These are phyloP conservation scores for Podospora appendiculata DNA, from an alignment of 495 filamentous ascomycete species.

Conservation along the genomic window DNA sequence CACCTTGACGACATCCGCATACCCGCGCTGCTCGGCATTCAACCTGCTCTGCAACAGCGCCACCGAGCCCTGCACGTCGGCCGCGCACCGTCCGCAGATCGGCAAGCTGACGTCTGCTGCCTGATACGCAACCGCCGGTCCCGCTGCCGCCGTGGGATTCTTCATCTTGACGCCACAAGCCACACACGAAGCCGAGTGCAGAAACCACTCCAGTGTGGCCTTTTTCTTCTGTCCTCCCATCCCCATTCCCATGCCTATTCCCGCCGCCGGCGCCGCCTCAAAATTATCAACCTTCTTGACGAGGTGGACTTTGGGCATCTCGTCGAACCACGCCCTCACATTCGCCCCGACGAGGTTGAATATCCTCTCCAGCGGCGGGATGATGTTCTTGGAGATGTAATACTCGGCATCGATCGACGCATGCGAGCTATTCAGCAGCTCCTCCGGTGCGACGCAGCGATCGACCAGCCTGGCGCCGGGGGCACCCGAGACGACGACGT, in stretches of 20 bases:
- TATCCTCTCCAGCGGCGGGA: constrained; percentile 90
- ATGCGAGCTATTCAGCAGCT: constrained; percentile 64
- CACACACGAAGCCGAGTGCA: constrained; percentile 70
- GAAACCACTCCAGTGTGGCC: constrained; percentile 65
- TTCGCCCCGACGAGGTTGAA: constrained; percentile 96
- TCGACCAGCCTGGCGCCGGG: constrained; percentile 82
- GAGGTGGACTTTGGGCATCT: constrained; percentile 86
- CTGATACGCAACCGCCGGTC: not conserved
- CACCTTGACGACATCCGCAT: constrained; percentile 58
- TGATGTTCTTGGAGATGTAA: constrained; percentile 92
- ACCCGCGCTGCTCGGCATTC: constrained; percentile 54
- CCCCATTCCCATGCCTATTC: not conserved
- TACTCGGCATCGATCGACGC: constrained; percentile 92
- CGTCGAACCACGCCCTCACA: constrained; percentile 86
- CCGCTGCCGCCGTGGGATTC: not conserved
- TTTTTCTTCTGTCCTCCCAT: not conserved
- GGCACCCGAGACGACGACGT: constrained; percentile 82
- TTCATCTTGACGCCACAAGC: constrained; percentile 66
- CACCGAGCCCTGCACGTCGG: constrained; percentile 48
- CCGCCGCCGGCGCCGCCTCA: not conserved
- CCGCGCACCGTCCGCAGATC: constrained; percentile 58
- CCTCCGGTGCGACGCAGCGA: constrained; percentile 82
- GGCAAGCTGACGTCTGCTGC: constrained; percentile 3
- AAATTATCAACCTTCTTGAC: constrained; percentile 50
- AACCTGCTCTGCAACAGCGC: constrained; percentile 53